A percentile compares a stretch with the other conserved stretches of the same genome.
phyloP scores from a whole-genome alignment of 345 rosid species.

The Bretschneidera sinensis region DNA sequence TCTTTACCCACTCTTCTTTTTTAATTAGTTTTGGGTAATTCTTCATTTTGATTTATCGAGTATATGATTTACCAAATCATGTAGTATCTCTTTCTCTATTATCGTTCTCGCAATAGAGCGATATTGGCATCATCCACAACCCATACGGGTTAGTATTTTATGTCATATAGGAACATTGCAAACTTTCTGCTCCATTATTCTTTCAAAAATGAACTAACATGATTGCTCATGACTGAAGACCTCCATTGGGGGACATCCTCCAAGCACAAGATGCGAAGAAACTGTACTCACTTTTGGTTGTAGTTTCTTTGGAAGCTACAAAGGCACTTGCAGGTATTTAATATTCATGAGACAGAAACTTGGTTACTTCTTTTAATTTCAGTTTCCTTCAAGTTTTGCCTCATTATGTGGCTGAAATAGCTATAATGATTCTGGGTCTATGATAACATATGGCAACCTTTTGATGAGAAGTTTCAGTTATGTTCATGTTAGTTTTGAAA shows the following conservation, averaged over 20 bases:
- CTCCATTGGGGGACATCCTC: slow-evolving; percentile 51
- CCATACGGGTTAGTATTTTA: slow-evolving; percentile 42
- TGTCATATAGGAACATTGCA: slow-evolving; percentile 3
- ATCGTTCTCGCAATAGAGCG: slow-evolving; percentile 29
- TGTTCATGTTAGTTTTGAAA: too few species aligned
- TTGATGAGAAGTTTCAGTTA: too few species aligned
- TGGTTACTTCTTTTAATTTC: slow-evolving; percentile 13
- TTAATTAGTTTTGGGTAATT: too few species aligned
- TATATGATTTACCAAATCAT: slow-evolving; percentile 16
- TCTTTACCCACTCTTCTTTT: too few species aligned
- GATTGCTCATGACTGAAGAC: slow-evolving; percentile 33
- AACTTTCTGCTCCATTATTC: neutral
- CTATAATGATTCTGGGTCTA: neutral
- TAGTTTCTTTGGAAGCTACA: slow-evolving; percentile 40
- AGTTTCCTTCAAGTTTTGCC: neutral
- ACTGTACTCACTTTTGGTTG: slow-evolving; percentile 56
- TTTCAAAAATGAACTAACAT: slow-evolving; percentile 21
- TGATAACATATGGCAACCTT: too few species aligned
- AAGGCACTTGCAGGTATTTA: slow-evolving; percentile 43
- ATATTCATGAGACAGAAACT: neutral
- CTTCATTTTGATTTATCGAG: too few species aligned
- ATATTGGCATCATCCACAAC: slow-evolving; percentile 32
- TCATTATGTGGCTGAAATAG: slow-evolving; percentile 4
- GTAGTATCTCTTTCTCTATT: slow-evolving; percentile 29
- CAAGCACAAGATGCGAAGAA: slow-evolving; percentile 47